These are phyloP conservation scores for Syzygium jambos DNA, from an alignment of 345 rosid species.

Conservation along the genomic window DNA sequence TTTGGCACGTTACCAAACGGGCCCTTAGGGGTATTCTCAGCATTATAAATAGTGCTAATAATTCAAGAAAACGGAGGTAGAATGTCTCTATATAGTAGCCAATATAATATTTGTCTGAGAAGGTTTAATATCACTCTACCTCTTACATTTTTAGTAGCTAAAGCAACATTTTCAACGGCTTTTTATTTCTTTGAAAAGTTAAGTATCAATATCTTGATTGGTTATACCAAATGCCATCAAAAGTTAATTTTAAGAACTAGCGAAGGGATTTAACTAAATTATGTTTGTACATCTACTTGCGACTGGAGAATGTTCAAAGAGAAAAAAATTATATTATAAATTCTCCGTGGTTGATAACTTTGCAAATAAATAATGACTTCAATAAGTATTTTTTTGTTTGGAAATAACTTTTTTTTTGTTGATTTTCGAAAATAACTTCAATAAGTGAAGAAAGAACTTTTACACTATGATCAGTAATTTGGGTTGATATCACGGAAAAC, in stretches of 20 bases:
- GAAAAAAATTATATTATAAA: background rate
- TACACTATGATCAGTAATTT: background rate
- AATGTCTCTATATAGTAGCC: too few species aligned
- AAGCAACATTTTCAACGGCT: fast-evolving
- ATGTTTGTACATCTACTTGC: background rate
- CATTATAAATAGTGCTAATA: too few species aligned
- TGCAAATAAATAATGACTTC: background rate
- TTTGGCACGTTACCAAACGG: too few species aligned
- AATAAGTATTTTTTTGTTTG: background rate
- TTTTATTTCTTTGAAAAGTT: background rate
- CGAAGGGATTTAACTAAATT: background rate
- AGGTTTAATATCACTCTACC: too few species aligned
- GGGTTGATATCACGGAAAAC: too few species aligned
- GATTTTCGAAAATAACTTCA: background rate
- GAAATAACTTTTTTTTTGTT: background rate
- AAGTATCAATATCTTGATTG: too few species aligned
- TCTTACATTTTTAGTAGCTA: too few species aligned
- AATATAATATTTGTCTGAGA: too few species aligned
- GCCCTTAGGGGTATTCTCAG: too few species aligned
- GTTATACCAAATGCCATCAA: background rate
- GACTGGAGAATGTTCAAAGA: background rate
- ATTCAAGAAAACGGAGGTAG: too few species aligned
- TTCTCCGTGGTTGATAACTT: background rate
- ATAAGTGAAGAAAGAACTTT: background rate
- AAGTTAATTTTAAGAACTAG: background rate